phyloP scores from a whole-genome alignment of 1,284 basidiomycete genomes.

The Ustilago tritici region DNA sequence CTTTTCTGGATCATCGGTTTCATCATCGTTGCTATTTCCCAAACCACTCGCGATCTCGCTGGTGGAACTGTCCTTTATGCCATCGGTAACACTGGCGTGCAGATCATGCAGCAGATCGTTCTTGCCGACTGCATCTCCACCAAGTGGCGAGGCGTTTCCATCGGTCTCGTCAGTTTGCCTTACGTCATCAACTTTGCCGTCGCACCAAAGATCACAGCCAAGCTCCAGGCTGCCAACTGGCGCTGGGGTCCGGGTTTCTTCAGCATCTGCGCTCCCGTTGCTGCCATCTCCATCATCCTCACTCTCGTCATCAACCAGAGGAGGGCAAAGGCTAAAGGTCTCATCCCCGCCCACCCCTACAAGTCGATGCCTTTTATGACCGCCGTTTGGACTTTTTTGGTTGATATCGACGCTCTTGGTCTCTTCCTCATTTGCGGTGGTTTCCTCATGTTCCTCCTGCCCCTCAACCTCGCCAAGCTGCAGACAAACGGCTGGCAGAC shows the following conservation, averaged over 20 bases:
- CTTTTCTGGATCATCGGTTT: conserved; percentile 65
- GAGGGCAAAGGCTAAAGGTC: conserved; percentile 50
- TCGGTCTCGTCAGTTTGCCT: conserved; percentile 63
- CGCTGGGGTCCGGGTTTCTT: conserved; percentile 68
- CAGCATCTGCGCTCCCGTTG: conserved; percentile 65
- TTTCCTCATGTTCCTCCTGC: conserved; percentile 63
- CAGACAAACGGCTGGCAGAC: conserved; percentile 56
- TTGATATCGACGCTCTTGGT: conserved; percentile 63
- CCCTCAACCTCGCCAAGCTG: conserved; percentile 55
- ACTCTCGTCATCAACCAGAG: conserved; percentile 60
- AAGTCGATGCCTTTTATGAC: conserved; percentile 24
- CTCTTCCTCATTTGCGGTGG: conserved; percentile 65
- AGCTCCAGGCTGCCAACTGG: conserved; percentile 43
- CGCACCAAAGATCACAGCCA: conserved; percentile 32
- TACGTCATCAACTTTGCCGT: conserved; percentile 66
- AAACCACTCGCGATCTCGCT: conserved; percentile 42
- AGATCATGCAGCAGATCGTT: conserved; percentile 68
- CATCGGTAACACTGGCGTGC: conserved; percentile 64
- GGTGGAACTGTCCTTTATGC: conserved; percentile 65
- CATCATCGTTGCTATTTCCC: conserved; percentile 61
- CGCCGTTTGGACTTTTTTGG: conserved; percentile 36
- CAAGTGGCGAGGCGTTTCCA: conserved; percentile 61
- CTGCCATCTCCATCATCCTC: conserved; percentile 55
- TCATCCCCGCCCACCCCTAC: conserved; percentile 63
- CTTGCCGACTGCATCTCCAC: conserved; percentile 66